Base-by-base conservation (phyloP, 768 basidiomycete species). In the Chalciporus piperatus region DNA sequence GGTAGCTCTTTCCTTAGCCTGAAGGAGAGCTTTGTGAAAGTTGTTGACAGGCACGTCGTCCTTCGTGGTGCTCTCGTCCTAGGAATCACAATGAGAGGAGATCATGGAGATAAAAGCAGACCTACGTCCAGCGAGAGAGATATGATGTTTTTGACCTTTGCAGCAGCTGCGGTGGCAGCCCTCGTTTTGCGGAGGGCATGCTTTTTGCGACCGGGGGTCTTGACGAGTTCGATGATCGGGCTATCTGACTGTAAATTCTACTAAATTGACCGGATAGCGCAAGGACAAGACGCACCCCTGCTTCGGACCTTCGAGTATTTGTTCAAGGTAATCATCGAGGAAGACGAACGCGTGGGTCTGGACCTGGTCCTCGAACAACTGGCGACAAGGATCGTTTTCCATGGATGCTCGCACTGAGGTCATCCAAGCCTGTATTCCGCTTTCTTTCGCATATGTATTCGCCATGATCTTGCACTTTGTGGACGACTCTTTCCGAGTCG, bases 201-300 rank as follows among this genome's bases (percentile, higher is more conserved):
- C 69, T 80, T 88, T 67, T 81, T 89, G 40, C 89, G 80, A 27
- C 87, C 84, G 13, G 90, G 90, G 1, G 91, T 92, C 70, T 92
- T 92, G 3, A 92, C 81, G 16, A 92, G 76, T 47, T 92, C 88
- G 38, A 89, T 83, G 14, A 92, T 77, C 8, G 82, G 79, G 42
- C 89, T 91, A 55, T 14, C 37, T 0, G 13, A 12, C 39, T 17
- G 48, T 20, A 49, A 59, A 19, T 53, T 45, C 14, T 45, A 45
- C 23, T 20, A 30, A 10, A 25, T 23, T 17, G 30, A 7, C 27
- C 2, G 25, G 45, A 17, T 11, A n/a, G 41, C 23, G 23, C 27
- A 19, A 14, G 56, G 23, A 33, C 20, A 19, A 42, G 4, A 50
- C 80, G 43, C 59, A 89, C 89, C 83, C 87, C 68, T 84, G 76